Evolutionary conservation across 352 stramenopile genomes (phyloP), one percentile per base, ranked within the genome.

Genomic region (Globisporangium nodosum): DNA sequence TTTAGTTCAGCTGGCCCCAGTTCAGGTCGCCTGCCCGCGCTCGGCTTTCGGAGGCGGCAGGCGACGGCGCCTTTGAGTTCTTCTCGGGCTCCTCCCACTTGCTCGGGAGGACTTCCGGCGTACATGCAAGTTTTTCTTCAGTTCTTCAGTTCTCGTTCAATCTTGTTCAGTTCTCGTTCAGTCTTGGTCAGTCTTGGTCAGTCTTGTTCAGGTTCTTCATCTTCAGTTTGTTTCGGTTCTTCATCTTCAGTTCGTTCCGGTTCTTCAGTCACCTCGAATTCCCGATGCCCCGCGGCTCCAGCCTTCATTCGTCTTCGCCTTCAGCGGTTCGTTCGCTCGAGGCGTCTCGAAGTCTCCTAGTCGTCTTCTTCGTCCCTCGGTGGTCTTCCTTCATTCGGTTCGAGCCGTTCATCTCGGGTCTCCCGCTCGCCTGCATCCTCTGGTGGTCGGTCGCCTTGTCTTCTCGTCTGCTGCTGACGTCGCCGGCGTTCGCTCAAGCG

Each of bases 41-140:
- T 42, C 18, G 42, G 16, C 42, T n/a, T 46, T 48, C 16, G 18
- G 16, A 21, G 42, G 42, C 5, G 42, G 16, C 18, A 21, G 42
- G 42, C 15, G 42, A 24, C 42, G 42, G 42, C 42, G 42, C 42
- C 40, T 57, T 57, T 56, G 16, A 33, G 8, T 43, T 58, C 43
- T 37, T 49, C 18, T 37, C 33, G 18, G 16, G 7, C 27, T 50
- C 30, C 39, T 50, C 30, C 21, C n/a, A 33, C 30, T 35, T 58
- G 31, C 63, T 60, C 42, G 59, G 35, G 35, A 42, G 35, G 35
- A 5, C 35, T 42, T 42, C 35, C 42, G 20, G 24, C 16, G 24
- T 24, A 48, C 20, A 48, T 48, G 42, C 42, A 48, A 48, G 16
- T 56, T 67, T 56, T 61, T 55, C 66, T 76, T 61, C 66, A 63